A percentile compares a stretch with the other conserved stretches of the same genome.
Evolutionary conservation across 208 protist species (phyloP).

Genomic region (Porcisia deanei): DNA sequence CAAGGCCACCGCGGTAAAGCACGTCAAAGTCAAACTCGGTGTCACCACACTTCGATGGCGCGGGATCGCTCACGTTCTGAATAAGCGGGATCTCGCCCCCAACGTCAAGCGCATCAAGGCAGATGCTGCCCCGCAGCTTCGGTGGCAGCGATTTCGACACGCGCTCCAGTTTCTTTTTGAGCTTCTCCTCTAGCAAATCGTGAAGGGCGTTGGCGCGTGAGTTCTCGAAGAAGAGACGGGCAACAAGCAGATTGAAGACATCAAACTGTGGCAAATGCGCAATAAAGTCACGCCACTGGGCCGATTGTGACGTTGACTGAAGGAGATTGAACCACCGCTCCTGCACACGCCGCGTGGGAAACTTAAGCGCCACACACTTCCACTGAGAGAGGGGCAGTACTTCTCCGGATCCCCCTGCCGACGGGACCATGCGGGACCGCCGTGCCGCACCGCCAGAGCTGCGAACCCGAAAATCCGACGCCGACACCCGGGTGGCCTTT

Average conservation of each 20-base stretch:
- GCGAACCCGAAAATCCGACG: not conserved
- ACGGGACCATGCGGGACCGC: not conserved
- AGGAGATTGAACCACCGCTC: constrained; percentile 88
- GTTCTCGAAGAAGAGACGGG: constrained; percentile 88
- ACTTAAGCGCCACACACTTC: constrained; percentile 71
- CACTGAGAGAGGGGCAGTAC: constrained; percentile 39
- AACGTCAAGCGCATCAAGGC: constrained; percentile 60
- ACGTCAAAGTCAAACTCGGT: constrained; percentile 86
- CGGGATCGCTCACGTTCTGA: constrained; percentile 58
- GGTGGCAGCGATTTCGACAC: constrained; percentile 64
- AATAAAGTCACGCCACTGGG: constrained; percentile 70
- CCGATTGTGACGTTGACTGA: constrained; percentile 55
- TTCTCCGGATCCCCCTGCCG: not conserved
- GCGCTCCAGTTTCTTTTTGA: constrained; percentile 68
- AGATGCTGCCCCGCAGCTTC: constrained; percentile 65
- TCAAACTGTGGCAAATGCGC: constrained; percentile 61
- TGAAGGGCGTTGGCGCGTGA: constrained; percentile 57
- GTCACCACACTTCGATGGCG: constrained; percentile 54
- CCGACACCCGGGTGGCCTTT: not conserved
- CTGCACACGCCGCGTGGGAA: constrained; percentile 71
- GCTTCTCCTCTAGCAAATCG: constrained; percentile 61
- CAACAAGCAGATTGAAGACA: constrained; percentile 77
- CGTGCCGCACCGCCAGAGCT: not conserved
- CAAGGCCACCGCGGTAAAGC: constrained; percentile 81
- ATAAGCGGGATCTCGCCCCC: constrained; percentile 83